Percentiles rank a stretch among this genome's conserved stretches.
phyloP scores from a whole-genome alignment of 2,329 filamentous ascomycete genomes.

The Pseudopyricularia javanii region DNA sequence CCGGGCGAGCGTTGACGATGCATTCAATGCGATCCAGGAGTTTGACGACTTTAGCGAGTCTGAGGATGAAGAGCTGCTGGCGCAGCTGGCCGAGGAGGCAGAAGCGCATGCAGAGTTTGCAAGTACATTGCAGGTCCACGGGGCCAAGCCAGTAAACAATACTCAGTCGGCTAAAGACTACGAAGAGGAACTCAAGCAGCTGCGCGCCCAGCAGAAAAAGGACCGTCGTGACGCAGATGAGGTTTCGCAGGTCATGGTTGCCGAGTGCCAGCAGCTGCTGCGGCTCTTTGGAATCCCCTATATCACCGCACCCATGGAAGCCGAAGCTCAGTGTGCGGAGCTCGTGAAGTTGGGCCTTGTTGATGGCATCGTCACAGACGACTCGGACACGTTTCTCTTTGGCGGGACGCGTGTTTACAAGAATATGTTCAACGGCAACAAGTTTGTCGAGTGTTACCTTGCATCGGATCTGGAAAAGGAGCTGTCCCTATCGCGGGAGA shows the following conservation, averaged over 20 bases:
- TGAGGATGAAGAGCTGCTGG: constrained; percentile 81
- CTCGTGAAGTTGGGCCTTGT: constrained; percentile 78
- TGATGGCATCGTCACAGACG: constrained; percentile 95
- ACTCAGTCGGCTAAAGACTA: constrained; percentile 62
- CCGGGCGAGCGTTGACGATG: constrained; percentile 5
- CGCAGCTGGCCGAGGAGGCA: constrained; percentile 76
- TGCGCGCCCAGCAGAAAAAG: constrained; percentile 91
- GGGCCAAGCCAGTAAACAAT: constrained; percentile 37
- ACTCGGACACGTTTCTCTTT: constrained; percentile 93
- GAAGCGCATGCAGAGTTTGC: constrained; percentile 92
- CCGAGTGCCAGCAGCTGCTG: constrained; percentile 85
- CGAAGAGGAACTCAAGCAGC: constrained; percentile 72
- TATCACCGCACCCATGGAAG: constrained; percentile 96
- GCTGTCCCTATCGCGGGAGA: constrained; percentile 71
- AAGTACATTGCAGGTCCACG: constrained; percentile 44
- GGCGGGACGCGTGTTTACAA: constrained; percentile 96
- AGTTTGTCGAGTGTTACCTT: constrained; percentile 95
- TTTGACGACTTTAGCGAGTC: constrained; percentile 71
- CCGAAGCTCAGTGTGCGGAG: constrained; percentile 93
- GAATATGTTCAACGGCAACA: constrained; percentile 99
- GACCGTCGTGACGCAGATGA: constrained; percentile 93
- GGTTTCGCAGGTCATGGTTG: constrained; percentile 90
- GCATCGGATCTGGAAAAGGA: constrained; percentile 75
- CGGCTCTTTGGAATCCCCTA: constrained; percentile 89
- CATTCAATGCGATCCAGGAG: constrained; percentile 39